These are phyloP conservation scores for Micractinium conductrix DNA, from an alignment of 139 green algal species.

Conservation along the genomic window DNA sequence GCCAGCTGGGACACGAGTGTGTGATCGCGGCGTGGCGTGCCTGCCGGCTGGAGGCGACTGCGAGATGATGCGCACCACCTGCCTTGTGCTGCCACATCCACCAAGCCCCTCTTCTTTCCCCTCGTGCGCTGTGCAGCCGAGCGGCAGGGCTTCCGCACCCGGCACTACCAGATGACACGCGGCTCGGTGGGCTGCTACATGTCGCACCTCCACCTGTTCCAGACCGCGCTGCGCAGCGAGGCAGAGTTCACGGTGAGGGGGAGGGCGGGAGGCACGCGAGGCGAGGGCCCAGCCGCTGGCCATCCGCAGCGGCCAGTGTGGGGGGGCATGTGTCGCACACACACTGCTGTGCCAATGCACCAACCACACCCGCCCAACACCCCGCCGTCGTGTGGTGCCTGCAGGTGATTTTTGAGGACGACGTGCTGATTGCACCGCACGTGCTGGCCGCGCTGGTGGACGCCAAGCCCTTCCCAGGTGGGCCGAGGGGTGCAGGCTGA, in stretches of 20 bases:
- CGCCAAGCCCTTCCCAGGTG: slow-evolving; percentile 33
- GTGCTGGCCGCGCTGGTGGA: slow-evolving; percentile 17
- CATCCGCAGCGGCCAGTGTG: too few species aligned
- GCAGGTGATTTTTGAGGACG: slow-evolving; percentile 36
- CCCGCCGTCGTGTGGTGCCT: too few species aligned
- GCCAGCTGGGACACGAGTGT: too few species aligned
- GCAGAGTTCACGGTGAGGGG: slow-evolving; percentile 26
- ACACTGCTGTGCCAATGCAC: too few species aligned
- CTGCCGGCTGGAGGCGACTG: too few species aligned
- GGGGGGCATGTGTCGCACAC: too few species aligned
- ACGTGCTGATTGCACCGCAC: background rate
- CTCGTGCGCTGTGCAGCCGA: slow-evolving; percentile 1
- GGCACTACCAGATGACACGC: slow-evolving; percentile 37
- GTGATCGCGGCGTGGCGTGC: too few species aligned
- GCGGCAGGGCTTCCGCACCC: slow-evolving; percentile 21
- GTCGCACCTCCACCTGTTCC: slow-evolving; percentile 32
- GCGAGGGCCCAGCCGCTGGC: too few species aligned
- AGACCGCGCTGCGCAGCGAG: background rate
- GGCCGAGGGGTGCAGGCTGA: background rate
- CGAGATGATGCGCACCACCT: background rate
- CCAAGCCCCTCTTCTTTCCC: background rate
- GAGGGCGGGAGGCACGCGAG: too few species aligned
- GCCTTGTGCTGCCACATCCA: too few species aligned
- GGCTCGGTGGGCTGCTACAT: slow-evolving; percentile 33
- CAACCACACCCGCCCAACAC: too few species aligned